Evolutionary conservation across 768 basidiomycete species (phyloP), one percentile per base, ranked within the genome.

Genomic region (Russula brevipes): DNA sequence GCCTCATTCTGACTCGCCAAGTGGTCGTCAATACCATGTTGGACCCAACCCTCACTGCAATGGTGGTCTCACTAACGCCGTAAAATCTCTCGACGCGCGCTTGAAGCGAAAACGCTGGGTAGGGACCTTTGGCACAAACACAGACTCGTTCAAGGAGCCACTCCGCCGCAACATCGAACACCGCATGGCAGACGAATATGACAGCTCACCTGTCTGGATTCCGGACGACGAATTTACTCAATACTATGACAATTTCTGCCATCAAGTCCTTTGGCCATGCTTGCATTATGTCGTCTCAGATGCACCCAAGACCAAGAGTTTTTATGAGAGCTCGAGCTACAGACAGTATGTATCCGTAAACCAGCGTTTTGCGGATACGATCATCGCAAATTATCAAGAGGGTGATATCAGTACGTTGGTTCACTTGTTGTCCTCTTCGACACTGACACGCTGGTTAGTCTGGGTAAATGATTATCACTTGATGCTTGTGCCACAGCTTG

Each of bases 391-490:
- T 50, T 94, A 93, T 74, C 81, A 84, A 67, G 89, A 92, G 30
- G 96, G 96, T 54, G 96, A 99, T 73, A 85, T 98, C 70, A 85
- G 81, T 84, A 33, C 12, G 71, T 68, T 5, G 36, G 10, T 30
- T 10, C n/a, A 19, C 11, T 60, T 14, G 31, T 51, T 5, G 30
- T 39, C 31, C 54, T 46, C 30, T 12, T 53, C 39, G 10, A 17
- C 41, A 61, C 65, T 64, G 50, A 66, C 46, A 35, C 17, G 12
- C 9, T 47, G 45, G 45, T 8, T 64, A 82, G 81, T 91, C 69
- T 90, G 87, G 87, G 81, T 91, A 3, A 94, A 99, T 75, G 96
- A 98, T 77, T 99, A 98, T 75, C 96, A 99, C 71, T 86, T 98
- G 53, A 88, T 97, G 80, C 86, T 98, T 54, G 84, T 97, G 9